A percentile compares a stretch with the other conserved stretches of the same genome.
phyloP scores from a whole-genome alignment of 1,139 yeast genomes.

The Lizanozyma gosingica region DNA sequence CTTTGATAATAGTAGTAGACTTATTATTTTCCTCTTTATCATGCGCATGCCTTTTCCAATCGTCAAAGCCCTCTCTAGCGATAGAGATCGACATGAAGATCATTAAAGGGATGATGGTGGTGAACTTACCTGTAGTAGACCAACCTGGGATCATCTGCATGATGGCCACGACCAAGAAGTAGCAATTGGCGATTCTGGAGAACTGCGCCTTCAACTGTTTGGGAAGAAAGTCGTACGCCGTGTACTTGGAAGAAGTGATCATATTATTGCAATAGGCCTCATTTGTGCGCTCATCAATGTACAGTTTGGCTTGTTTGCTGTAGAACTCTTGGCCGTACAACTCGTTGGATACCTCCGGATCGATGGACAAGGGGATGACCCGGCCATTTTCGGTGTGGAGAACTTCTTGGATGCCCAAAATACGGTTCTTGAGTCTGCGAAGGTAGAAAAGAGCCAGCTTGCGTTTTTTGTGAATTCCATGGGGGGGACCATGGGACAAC shows the following conservation, averaged over 20 bases:
- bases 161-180: slow-evolving; percentile 80
- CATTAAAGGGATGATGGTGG: slow-evolving; percentile 82
- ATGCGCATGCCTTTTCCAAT: slow-evolving; percentile 75
- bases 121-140: slow-evolving; percentile 96
- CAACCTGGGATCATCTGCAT: slow-evolving; percentile 94
- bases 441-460: slow-evolving; percentile 1
- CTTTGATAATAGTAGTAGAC: slow-evolving; percentile 32
- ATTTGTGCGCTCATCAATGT: slow-evolving; percentile 62
- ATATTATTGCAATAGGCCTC: slow-evolving; percentile 56
- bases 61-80: slow-evolving; percentile 89
- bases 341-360: slow-evolving; percentile 17
- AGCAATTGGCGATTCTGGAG: slow-evolving; percentile 82
- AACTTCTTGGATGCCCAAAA: slow-evolving; percentile 34
- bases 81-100: slow-evolving; percentile 88
- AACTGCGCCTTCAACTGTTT: slow-evolving; percentile 86
- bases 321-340: slow-evolving; percentile 22
- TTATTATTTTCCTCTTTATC: slow-evolving; percentile 82
- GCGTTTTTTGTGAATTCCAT: background rate
- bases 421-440: slow-evolving; percentile 16
- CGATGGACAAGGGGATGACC: slow-evolving; percentile 54
- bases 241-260: slow-evolving; percentile 84
- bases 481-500: background rate
- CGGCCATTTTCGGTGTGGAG: slow-evolving; percentile 65
- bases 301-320: slow-evolving; percentile 12
- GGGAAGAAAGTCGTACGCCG: slow-evolving; percentile 74